These are phyloP conservation scores for Helminthosporium solani DNA, from an alignment of 2,329 filamentous ascomycete species.

Conservation along the genomic window DNA sequence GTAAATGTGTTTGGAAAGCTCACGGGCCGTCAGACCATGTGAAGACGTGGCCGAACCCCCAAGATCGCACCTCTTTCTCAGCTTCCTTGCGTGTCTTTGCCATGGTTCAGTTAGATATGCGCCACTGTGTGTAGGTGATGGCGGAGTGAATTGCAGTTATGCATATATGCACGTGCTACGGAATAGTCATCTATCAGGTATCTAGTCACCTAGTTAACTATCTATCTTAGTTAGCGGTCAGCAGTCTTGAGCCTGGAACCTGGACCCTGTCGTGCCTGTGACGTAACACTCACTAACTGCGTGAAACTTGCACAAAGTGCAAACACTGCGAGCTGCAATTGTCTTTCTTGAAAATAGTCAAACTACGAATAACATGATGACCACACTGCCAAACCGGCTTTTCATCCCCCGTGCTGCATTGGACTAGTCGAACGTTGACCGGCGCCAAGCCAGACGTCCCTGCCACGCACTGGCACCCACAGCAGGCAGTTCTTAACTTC, in stretches of 20 bases:
- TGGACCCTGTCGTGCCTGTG: slow-evolving; percentile 7
- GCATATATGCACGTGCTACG: neutral
- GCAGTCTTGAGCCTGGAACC: slow-evolving; percentile 1
- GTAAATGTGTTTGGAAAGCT: slow-evolving; percentile 19
- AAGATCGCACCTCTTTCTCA: slow-evolving; percentile 64
- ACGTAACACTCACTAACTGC: slow-evolving; percentile 1
- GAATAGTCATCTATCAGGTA: neutral
- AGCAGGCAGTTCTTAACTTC: neutral
- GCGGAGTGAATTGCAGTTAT: neutral
- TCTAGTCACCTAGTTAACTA: neutral
- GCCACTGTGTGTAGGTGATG: too few species aligned
- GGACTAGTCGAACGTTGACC: slow-evolving; percentile 6
- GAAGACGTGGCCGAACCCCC: slow-evolving; percentile 70
- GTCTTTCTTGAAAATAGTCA: neutral
- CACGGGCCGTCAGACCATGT: slow-evolving; percentile 73
- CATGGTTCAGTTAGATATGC: slow-evolving; percentile 19
- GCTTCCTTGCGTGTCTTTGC: slow-evolving; percentile 49
- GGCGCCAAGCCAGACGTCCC: slow-evolving; percentile 8
- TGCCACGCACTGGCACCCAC: slow-evolving; percentile 1
- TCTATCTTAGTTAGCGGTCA: too few species aligned
- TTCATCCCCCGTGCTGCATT: neutral
- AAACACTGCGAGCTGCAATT: neutral
- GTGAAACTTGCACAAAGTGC: neutral
- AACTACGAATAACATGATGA: neutral
- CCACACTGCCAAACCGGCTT: slow-evolving; percentile 1